Base-by-base conservation (phyloP, 495 filamentous ascomycete species). In the Penicillium silybi region DNA sequence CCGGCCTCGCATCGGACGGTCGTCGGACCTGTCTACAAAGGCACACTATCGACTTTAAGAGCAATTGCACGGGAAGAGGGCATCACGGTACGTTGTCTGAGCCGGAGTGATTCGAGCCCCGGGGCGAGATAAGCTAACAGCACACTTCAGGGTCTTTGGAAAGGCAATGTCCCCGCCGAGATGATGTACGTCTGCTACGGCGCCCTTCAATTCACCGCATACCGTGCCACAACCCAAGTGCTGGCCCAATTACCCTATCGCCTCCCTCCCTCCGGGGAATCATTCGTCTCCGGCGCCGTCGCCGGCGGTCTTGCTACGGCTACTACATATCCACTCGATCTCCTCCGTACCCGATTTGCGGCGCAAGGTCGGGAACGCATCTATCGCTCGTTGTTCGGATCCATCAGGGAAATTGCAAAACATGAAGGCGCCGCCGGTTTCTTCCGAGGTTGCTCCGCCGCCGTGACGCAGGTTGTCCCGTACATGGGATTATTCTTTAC, bases 401-500 rank as follows among this genome's bases (percentile, higher is more conserved):
- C 88, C 1, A 65, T 97, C 1, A 59, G 62, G 2, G 83, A 92
- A 25, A 97, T 98, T 54, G 68, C 68, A n/a, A 74, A 70, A 2
- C 71, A 86, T 41, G 93, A 98, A 71, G 93, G 93, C 0, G 19
- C 69, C 0, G 56, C 63, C 10, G 93, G 93, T 0, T 96, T 95
- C 69, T 98, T 92, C 70, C 87, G 88, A 34, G 93, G 93, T 0
- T 73, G 93, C 22, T 79, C 79, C 0, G 89, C 93, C 0, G 90
- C 83, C 0, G 74, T 97, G 19, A 84, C 72, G 15, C 92, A 96
- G 71, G 88, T 98, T 34, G 82, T 97, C 17, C 93, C 93, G 4
- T 92, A 92, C 65, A 98, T 97, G 92, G 95, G 95, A 2, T 65
- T 95, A 4, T 97, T 98, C 72, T 98, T 98, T 72, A 82, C 87